These are phyloP conservation scores for Zea mays DNA, from an alignment of 176 grass and related monocot species.

Conservation along the genomic window Zm-B73-REFERENCE-NAM-5.0 NC_050100.1:190760001-190760500, in stretches of 20 bases:
- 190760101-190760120: no score
- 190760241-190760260: background rate
- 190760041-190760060: conserved; percentile 41
- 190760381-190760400: background rate
- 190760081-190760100: no score
- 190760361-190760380: no score
- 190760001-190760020: background rate
- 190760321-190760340: no score
- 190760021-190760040: conserved; percentile 6
- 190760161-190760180: background rate
- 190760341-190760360: no score
- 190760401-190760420: no score
- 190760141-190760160: background rate
- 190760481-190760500: background rate
- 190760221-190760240: no score
- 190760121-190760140: conserved; percentile 26
- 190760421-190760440: no score
- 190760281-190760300: no score
- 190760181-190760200: background rate
- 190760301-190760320: no score
- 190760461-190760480: background rate
- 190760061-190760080: conserved; percentile 26
- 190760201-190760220: background rate
- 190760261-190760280: no score
- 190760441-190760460: no score